Base-by-base conservation (phyloP, 2,329 filamentous ascomycete species). In the Aspergillus sp. region DNA sequence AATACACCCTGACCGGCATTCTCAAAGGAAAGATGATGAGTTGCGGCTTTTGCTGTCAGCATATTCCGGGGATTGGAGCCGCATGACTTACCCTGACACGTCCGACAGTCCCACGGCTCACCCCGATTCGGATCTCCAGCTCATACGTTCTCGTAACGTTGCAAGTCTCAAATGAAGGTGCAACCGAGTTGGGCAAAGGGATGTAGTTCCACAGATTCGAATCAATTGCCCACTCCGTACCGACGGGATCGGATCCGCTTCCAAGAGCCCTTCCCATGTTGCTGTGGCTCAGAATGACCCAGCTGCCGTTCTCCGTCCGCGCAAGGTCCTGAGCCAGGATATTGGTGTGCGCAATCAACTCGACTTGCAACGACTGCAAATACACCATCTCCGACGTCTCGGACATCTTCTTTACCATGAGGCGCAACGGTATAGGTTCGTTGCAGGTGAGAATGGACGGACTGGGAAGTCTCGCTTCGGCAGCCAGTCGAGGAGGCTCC, bases 381-480 rank as follows among this genome's bases (percentile, higher is more conserved):
- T 80, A 85, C 1, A 94, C 69, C 15, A 75, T 72, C 35, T 86
- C 84, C 1, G 68, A 66, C 30, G 75, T 77, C 12, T 80, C 69
- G 34, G 73, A 80, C 14, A 86, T 64, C 54, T 86, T 93, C 49
- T 80, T 86, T 24, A 86, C 71, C 10, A 95, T 66, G 6, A 98
- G 64, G 1, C 86, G 75, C 3, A 96, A 67, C 0, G 89, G 89
- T 5, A 96, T 49, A 4, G 86, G 78, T 44, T 88, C 74, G 55
- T 93, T 93, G 63, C 88, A 93, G 0, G 88, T 95, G 30, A 96
- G 64, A 27, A 95, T 82, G 3, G 85, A 72, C 3, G 91, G 91
- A 51, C 86, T 83, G 0, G 91, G 91, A 19, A 98, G 64, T 20
- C 89, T 75, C 3, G 83, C 85, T 48, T 95, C 88, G 26, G 95